phyloP scores from a whole-genome alignment of 768 basidiomycete genomes.

The Suillus alpinus region DNA sequence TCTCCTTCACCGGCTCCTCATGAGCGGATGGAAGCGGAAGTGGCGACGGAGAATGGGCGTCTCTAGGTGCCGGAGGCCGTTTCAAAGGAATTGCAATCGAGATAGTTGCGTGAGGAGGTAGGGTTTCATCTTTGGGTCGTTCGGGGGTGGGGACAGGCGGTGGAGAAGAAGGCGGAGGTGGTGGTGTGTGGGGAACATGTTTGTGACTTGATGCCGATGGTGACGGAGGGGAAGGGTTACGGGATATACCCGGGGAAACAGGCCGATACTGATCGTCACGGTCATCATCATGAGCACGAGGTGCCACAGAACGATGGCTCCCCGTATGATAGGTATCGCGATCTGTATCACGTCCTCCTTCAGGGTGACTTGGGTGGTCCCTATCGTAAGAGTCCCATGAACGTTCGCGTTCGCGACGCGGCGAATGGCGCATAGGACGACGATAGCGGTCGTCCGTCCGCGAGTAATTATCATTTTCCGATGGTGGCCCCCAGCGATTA shows the following conservation, averaged over 20 bases:
- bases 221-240: constrained; percentile 12
- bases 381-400: constrained; percentile 12
- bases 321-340: constrained; percentile 7
- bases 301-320: constrained; percentile 9
- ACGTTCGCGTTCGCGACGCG: constrained; percentile 16
- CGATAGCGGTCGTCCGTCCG: constrained; percentile 11
- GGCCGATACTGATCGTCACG: constrained; percentile 19
- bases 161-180: constrained; percentile 25
- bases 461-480: constrained; percentile 6
- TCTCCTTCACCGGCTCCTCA: constrained; percentile 28
- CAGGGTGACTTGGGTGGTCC: constrained; percentile 8
- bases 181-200: constrained; percentile 11
- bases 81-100: constrained; percentile 42
- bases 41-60: constrained; percentile 44
- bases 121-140: constrained; percentile 27
- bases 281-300: constrained; percentile 3
- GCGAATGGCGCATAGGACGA: constrained; percentile 11
- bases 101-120: constrained; percentile 38
- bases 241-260: constrained; percentile 18
- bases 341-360: constrained; percentile 6
- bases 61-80: constrained; percentile 46
- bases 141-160: constrained; percentile 39
- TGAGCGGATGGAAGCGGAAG: constrained; percentile 31
- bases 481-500: constrained; percentile 10
- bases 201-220: constrained; percentile 5